Evolutionary conservation across 257 asterid genomes (phyloP), one percentile per base, ranked within the genome.

Genomic region (Plantago elongata): DNA sequence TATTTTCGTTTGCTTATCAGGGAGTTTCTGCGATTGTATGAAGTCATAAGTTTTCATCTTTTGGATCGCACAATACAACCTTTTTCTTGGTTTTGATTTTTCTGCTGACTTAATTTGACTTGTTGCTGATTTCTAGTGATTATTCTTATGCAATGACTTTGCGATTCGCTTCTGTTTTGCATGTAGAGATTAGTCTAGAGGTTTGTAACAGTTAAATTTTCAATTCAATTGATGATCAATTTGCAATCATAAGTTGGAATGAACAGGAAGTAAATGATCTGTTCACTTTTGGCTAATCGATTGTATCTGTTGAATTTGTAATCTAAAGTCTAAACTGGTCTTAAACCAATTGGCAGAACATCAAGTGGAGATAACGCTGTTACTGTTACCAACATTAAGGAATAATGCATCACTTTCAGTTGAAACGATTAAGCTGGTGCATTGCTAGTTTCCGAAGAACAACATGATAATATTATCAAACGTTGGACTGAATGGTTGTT

Each of bases 1-100:
- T 47, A 57, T 30, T 64, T 40, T 16, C 61, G 61, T 45, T 29
- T 42, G 27, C 2, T 60, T 47, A 50, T 42, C 61, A 71, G 54
- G 17, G 16, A 22, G 8, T 67, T 51, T 51, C 5, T 62, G 15
- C 61, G 15, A 58, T 18, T 68, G 44, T 4, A 15, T 10, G 34
- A 60, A 63, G 56, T 70, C 65, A 54, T 64, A 46, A 54, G 38
- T 38, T 67, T 43, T 69, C 76, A 62, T 66, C 54, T 49, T 16
- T 14, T 6, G 17, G 18, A 49, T 49, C 6, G 7, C 3, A 22
- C 27, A 1, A 22, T 22, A 22, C 27, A 22, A 22, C 27, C 27
- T 22, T 9, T 49, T 13, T 4, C 3, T n/a, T 7, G 18, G 15
- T 49, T 49, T 49, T 49, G 54, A 45, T 47, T 47, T 27, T 51